Conservation (phyloP, 1,284 basidiomycete species). For the Boletellus dicymbophilus region DNA sequence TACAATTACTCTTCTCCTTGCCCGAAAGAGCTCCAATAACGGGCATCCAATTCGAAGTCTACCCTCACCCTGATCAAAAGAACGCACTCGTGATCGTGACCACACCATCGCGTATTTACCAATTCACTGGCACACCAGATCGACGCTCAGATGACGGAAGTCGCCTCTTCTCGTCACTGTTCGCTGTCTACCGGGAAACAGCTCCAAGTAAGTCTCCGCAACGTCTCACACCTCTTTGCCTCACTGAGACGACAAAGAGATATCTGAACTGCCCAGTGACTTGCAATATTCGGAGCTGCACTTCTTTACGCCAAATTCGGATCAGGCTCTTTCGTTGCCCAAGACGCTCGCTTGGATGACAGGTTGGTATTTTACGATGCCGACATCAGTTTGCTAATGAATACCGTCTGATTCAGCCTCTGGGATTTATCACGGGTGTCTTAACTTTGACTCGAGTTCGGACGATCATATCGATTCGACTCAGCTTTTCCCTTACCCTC, state of each 20-base stretch:
- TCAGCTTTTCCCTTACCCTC: conserved; percentile 69
- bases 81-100: conserved; percentile 77
- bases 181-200: conserved; percentile 71
- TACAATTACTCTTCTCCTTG: conserved; percentile 79
- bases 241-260: conserved; percentile 56
- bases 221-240: background rate
- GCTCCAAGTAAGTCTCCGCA: conserved; percentile 68
- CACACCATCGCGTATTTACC: conserved; percentile 89
- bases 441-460: conserved; percentile 65
- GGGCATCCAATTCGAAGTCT: conserved; percentile 81
- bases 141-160: conserved; percentile 72
- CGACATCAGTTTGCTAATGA: conserved; percentile 11
- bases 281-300: conserved; percentile 75
- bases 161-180: conserved; percentile 75
- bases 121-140: conserved; percentile 78
- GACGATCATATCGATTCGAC: conserved; percentile 83
- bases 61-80: conserved; percentile 61
- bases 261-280: conserved; percentile 83
- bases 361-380: conserved; percentile 43
- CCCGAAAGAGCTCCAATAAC: conserved; percentile 80
- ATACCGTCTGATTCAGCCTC: conserved; percentile 47
- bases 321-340: conserved; percentile 67
- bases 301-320: conserved; percentile 70
- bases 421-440: conserved; percentile 82
- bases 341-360: conserved; percentile 89